phyloP scores from a whole-genome alignment of 2,329 filamentous ascomycete genomes.

The Phyllosticta citriasiana region DNA sequence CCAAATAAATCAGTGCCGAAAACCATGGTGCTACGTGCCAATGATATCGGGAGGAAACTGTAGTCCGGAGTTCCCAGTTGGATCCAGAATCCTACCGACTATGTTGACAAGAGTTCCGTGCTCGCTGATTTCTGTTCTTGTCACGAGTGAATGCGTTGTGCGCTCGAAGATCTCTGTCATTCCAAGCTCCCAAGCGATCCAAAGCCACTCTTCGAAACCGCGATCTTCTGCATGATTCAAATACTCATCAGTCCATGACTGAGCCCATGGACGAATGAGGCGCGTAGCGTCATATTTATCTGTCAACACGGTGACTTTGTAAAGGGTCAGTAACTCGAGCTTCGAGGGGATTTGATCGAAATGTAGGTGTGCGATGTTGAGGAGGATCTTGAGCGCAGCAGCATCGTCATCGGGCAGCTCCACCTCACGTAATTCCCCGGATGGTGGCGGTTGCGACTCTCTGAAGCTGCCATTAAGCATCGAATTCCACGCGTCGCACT shows the following conservation, averaged over 20 bases:
- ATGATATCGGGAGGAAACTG: not conserved
- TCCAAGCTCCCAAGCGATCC: conserved; percentile 19
- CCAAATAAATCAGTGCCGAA: not conserved
- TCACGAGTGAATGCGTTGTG: not conserved
- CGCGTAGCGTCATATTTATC: conserved; percentile 19
- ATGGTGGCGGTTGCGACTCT: not conserved
- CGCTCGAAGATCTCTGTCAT: not conserved
- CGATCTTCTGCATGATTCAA: conserved; percentile 2
- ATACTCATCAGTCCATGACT: conserved; percentile 11
- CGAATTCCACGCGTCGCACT: conserved; percentile 16
- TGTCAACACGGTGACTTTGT: conserved; percentile 19
- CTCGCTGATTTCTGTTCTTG: not conserved
- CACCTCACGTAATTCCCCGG: conserved; percentile 12
- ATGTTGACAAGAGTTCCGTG: too few species aligned
- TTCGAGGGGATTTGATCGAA: conserved; percentile 17
- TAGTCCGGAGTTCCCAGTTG: not conserved
- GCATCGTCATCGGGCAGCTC: conserved; percentile 23
- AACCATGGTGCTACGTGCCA: not conserved
- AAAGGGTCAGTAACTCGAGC: conserved; percentile 17
- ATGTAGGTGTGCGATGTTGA: conserved; percentile 23
- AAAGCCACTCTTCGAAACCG: conserved; percentile 19
- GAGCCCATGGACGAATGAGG: conserved; percentile 23
- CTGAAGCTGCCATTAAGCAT: conserved; percentile 13
- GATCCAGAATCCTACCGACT: not conserved
- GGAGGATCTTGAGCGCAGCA: conserved; percentile 21